Evolutionary conservation across 2,329 filamentous ascomycete species (phyloP), one percentile per base, ranked within the genome.

Genomic region (Bipolaris victoriae): DNA sequence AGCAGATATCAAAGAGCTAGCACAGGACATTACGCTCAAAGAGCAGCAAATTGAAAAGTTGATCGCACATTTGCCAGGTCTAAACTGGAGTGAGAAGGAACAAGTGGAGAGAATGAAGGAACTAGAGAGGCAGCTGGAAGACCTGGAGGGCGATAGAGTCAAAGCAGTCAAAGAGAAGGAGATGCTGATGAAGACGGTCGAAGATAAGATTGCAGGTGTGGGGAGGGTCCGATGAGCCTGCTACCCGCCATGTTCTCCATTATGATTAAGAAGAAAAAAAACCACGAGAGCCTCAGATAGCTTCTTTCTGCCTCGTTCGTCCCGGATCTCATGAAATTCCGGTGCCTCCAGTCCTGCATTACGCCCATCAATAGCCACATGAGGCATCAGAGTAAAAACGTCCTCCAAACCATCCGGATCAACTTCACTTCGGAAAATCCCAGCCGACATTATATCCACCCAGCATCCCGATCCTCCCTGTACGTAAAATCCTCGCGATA

Each of bases 11-110:
- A 81, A 86, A 58, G 90, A 94, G 74, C 81, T 95, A 51, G 89
- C 90, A 36, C 84, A 86, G 60, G 91, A 94, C 72, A 81, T 95
- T 24, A 88, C 94, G 56, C 75, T 90, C 56, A 92, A 93, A 70
- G 89, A 92, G 68, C 90, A 93, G 78, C 90, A 94, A 78, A 92
- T 95, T 60, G 91, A 95, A 74, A 82, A 86, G 43, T 79, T 95
- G 46, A 90, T 94, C 56, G 89, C 87, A 15, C 85, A 84, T 20
- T 81, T 96, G 2, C 91, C 91, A 0, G 91, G 91, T 0, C 80
- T 95, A 20, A 89, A 91, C 43, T 90, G 88, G 61, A 94, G 89
- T 69, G 90, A 94, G 73, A 82, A 84, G 61, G 89, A 92, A 69
- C 91, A 96, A 76, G 84, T 90, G 71, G 82, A 84, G 63, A 84